Evolutionary conservation across 2,329 filamentous ascomycete genomes (phyloP), one percentile per base, ranked within the genome.

Genomic region (Monilinia vaccinii-corymbosi): DNA sequence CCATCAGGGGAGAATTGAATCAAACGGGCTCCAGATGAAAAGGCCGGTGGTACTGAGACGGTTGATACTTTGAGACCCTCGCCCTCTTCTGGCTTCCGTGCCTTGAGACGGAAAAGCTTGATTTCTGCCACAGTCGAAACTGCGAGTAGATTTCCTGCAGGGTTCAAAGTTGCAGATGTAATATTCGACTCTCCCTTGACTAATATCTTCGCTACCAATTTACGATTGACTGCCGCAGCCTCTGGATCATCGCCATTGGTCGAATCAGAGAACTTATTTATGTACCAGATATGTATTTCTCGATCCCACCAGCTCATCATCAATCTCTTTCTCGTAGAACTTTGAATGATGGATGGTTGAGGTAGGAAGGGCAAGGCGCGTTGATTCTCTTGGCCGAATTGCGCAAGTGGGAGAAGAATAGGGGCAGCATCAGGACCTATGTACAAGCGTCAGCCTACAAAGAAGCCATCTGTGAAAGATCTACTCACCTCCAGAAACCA

Each of bases 251-350:
- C 74, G n/a, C 66, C 60, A 16, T 49, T 56, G 6, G 44, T 34
- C 14, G 56, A 32, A 31, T 65, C 60, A 11, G 60, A 46, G 13
- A 61, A 60, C 60, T 68, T 69, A 38, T 56, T 65, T 25, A 88
- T 75, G 45, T 79, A 82, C 91, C 92, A 99, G 62, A 99, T 82
- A 66, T 88, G 86, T 52, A 97, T 79, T 71, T 95, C 89, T 60
- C 88, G 82, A 65, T 93, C 89, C 91, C 92, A 97, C 89, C 91
- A 97, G 72, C 89, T 90, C 69, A 94, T 83, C 31, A 99, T 76
- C 25, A 97, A 77, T 52, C 94, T 83, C 47, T 86, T 85, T 46
- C 81, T 81, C 1, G 86, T 78, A 4, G 92, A 88, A 65, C 89
- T 92, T 40, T 83, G 77, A 9, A 97, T 73, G 3, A 88, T 85